These are phyloP conservation scores for Orobanche coerulescens DNA, from an alignment of 257 asterid genomes.

Conservation along the genomic window DNA sequence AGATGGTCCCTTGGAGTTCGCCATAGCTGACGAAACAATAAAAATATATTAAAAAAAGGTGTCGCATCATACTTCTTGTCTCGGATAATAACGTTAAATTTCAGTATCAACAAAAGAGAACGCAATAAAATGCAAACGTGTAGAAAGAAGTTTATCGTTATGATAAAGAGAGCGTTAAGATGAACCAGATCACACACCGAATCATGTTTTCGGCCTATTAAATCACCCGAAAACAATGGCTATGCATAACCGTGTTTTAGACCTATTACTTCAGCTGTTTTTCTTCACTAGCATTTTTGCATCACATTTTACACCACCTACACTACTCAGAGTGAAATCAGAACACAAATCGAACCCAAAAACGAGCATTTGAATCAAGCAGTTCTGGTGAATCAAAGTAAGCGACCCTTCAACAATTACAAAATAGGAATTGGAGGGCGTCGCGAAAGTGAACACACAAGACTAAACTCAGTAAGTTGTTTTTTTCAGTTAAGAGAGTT, in stretches of 20 bases:
- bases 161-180: not conserved
- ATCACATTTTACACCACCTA: no score
- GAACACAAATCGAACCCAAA: not conserved
- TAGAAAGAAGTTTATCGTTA: not conserved
- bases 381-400: no score
- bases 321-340: not conserved
- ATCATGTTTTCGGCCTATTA: not conserved
- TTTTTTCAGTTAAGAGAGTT: not conserved
- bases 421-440: no score
- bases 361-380: not conserved
- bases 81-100: no score
- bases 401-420: not conserved
- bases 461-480: not conserved
- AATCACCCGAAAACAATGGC: not conserved
- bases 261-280: no score
- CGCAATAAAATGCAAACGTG: not conserved
- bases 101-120: not conserved
- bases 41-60: not conserved
- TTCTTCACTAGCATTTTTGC: no score
- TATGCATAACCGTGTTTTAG: not conserved
- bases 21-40: slow-evolving; percentile 40
- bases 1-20: slow-evolving; percentile 74
- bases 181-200: not conserved
- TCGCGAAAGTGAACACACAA: not conserved
- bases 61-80: no score